phyloP scores from a whole-genome alignment of 768 basidiomycete species.

The Arthromyces matolae region DNA sequence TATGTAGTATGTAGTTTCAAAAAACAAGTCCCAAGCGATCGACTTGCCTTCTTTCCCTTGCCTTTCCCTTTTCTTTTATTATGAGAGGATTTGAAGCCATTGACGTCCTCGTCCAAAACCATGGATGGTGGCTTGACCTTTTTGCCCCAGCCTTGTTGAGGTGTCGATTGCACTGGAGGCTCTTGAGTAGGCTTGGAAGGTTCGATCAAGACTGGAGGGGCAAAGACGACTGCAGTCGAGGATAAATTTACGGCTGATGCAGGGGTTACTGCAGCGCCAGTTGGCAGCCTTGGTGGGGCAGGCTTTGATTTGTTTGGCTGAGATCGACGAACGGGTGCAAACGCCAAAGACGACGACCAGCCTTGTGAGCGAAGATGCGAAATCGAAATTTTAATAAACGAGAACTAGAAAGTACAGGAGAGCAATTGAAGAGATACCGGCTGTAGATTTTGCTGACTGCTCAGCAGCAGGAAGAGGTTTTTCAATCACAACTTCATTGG shows the following conservation, averaged over 20 bases:
- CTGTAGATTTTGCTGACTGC: constrained; percentile 42
- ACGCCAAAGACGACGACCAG: constrained; percentile 89
- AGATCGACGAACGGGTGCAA: constrained; percentile 74
- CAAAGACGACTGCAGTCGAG: constrained; percentile 66
- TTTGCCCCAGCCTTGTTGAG: constrained; percentile 77
- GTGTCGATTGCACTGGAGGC: constrained; percentile 25
- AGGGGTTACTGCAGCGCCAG: constrained; percentile 57
- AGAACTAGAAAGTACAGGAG: constrained; percentile 43
- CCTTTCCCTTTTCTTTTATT: constrained; percentile 56
- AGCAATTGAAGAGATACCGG: constrained; percentile 57
- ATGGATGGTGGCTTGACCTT: constrained; percentile 90
- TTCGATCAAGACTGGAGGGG: constrained; percentile 59
- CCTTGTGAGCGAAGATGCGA: constrained; percentile 45
- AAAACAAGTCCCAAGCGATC: constrained; percentile 1
- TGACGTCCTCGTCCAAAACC: constrained; percentile 86
- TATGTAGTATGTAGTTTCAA: constrained; percentile 2
- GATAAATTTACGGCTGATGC: constrained; percentile 33
- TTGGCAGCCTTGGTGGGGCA: constrained; percentile 48
- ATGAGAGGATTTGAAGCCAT: constrained; percentile 66
- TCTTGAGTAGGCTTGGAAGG: constrained; percentile 24
- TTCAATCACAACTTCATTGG: constrained; percentile 6
- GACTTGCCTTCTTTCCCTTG: constrained; percentile 58
- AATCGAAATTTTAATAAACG: constrained; percentile 56
- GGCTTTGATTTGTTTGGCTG: constrained; percentile 57
- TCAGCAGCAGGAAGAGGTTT: constrained; percentile 22